phyloP scores from a whole-genome alignment of 371 early-diverging fungal species.

The Mucor circinelloides region DNA sequence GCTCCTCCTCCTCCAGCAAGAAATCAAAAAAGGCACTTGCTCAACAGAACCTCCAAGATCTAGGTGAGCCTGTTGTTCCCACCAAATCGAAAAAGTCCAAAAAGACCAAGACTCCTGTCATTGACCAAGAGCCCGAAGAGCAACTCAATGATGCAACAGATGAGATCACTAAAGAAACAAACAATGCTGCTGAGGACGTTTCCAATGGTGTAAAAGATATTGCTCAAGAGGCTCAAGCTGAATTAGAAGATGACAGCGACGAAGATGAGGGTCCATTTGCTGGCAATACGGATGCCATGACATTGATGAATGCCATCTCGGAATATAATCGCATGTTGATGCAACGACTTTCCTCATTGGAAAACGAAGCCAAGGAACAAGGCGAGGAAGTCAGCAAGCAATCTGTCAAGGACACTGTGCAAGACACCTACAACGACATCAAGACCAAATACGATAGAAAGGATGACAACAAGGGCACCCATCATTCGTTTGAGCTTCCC shows the following conservation, averaged over 20 bases:
- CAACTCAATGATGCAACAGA: background rate
- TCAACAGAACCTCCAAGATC: background rate
- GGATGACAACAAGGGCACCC: slow-evolving; percentile 6
- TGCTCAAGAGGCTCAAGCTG: background rate
- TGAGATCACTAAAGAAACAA: background rate
- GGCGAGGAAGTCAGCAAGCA: slow-evolving; percentile 3
- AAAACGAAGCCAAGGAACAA: background rate
- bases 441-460: slow-evolving; percentile 11
- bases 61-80: background rate
- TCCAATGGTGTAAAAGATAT: background rate
- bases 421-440: slow-evolving; percentile 10
- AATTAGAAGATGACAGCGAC: slow-evolving; percentile 1
- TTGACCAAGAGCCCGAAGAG: background rate
- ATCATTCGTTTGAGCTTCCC: slow-evolving; percentile 27
- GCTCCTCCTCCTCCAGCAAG: background rate
- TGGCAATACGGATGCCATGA: slow-evolving; percentile 9
- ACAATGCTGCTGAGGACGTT: background rate
- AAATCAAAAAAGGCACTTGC: background rate
- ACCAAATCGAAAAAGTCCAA: background rate
- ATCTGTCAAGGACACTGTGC: slow-evolving; percentile 3
- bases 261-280: background rate
- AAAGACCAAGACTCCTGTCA: background rate
- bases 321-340: slow-evolving; percentile 25
- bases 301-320: slow-evolving; percentile 25
- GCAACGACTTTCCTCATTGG: slow-evolving; percentile 6